Evolutionary conservation across 2,329 filamentous ascomycete species (phyloP), one percentile per base, ranked within the genome.

Genomic region (Emergomyces pasteurianus): DNA sequence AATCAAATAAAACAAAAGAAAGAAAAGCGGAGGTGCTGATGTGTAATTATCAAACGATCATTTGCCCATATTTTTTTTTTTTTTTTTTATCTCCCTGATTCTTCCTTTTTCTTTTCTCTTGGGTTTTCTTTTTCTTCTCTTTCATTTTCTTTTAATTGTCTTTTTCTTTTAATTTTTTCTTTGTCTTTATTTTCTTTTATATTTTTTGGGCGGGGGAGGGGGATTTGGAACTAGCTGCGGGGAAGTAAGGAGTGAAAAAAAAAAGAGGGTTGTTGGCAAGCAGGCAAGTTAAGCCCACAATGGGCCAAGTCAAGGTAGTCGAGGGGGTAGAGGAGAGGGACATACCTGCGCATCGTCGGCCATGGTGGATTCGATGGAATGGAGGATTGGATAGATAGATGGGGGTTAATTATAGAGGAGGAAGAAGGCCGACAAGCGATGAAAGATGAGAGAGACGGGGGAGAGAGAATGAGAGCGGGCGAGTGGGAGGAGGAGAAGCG

Each of bases 311-410:
- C n/a, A n/a, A n/a, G n/a, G n/a, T n/a, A 46, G n/a, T n/a, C n/a
- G n/a, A 3, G 43, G 18, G 36, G 28, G 26, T 2, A 31, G 8
- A 52, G n/a, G 9, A 8, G 49, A 52, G 61, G 61, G 63, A 75
- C 82, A 72, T 82, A 86, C 84, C 81, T 84, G 81, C 69, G 82
- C 81, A 72, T 86, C 84, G 76, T 85, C 83, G 75, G 83, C 81
- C 84, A 86, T 86, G 73, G 74, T 84, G 80, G 76, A 71, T 40
- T 59, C 58, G 60, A 62, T 60, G 46, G 43, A n/a, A 60, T 59
- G 66, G 59, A 60, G 59, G 16, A 21, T 6, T 65, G 65, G 63
- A 62, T 64, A 60, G 60, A 59, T 58, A 54, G 54, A 60, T 55
- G 58, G 63, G 62, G 55, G 12, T 43, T 42, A 42, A 42, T 42